These are phyloP conservation scores for Ophiosphaerella korrae DNA, from an alignment of 2,329 filamentous ascomycete genomes.

Conservation along the genomic window DNA sequence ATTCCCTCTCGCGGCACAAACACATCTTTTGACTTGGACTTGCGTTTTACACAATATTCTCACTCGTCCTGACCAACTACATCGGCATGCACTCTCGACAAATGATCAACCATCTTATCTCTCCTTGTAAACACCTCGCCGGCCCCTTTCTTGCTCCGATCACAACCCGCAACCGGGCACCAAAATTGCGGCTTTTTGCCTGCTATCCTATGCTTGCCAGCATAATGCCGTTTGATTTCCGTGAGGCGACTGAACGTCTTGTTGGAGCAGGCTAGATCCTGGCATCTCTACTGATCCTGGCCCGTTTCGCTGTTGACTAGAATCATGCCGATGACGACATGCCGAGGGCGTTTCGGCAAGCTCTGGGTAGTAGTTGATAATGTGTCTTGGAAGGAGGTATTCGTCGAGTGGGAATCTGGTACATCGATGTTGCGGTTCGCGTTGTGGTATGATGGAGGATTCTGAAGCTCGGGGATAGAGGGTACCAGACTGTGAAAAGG, in stretches of 20 bases:
- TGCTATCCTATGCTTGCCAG: not conserved
- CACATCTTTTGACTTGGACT: too few relatives aligned
- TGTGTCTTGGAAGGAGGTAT: not conserved
- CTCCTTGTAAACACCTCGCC: constrained; percentile 6
- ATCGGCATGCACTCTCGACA: constrained; percentile 6
- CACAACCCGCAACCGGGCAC: constrained; percentile 8
- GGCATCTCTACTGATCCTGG: constrained; percentile 7
- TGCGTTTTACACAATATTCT: too few relatives aligned
- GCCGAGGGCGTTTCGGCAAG: not conserved
- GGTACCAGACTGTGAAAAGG: too few relatives aligned
- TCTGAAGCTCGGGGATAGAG: too few relatives aligned
- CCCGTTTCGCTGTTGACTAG: not conserved
- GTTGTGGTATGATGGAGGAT: too few relatives aligned
- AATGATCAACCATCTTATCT: constrained; percentile 16
- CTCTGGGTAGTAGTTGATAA: not conserved
- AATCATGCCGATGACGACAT: not conserved
- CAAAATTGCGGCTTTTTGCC: constrained; percentile 4
- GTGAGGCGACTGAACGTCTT: constrained; percentile 5
- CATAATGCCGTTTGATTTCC: constrained; percentile 10
- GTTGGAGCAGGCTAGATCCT: not conserved
- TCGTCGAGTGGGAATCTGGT: not conserved
- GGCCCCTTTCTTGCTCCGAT: constrained; percentile 1
- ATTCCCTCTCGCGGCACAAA: too few relatives aligned
- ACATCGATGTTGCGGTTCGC: too few relatives aligned
- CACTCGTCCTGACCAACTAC: not conserved